phyloP scores from a whole-genome alignment of 108 stramenopile species.

The Cyclostephanos invisitatus region DNA sequence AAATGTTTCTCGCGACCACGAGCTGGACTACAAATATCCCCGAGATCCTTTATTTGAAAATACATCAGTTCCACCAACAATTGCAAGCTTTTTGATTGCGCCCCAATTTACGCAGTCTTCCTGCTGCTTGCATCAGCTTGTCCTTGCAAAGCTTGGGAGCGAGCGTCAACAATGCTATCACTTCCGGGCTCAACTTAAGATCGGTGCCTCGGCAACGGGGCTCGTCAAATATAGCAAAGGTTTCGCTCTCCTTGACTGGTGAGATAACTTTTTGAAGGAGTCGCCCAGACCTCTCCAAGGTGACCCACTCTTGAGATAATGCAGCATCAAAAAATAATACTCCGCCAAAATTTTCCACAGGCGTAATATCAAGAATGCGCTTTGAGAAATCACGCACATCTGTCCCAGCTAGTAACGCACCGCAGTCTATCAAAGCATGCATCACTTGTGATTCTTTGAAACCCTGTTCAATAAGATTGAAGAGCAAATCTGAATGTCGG shows the following conservation, averaged over 20 bases:
- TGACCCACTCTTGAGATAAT: conserved; percentile 41
- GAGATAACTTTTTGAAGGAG: conserved; percentile 37
- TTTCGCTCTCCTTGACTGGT: conserved; percentile 40
- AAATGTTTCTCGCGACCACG: too few species aligned
- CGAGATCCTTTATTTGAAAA: conserved; percentile 24
- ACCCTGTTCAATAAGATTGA: conserved; percentile 4
- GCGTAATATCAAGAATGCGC: conserved; percentile 14
- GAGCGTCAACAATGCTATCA: conserved; percentile 55
- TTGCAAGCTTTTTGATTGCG: conserved; percentile 44
- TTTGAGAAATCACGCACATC: conserved; percentile 25
- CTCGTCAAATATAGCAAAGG: conserved; percentile 65
- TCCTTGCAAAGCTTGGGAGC: conserved; percentile 60
- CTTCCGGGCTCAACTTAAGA: conserved; percentile 52
- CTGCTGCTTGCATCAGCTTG: conserved; percentile 68
- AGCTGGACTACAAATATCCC: too few species aligned
- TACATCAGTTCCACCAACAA: conserved; percentile 50
- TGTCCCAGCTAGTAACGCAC: conserved; percentile 49
- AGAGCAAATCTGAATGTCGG: not conserved
- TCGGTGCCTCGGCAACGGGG: conserved; percentile 63
- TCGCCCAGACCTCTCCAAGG: conserved; percentile 47
- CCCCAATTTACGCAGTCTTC: conserved; percentile 53
- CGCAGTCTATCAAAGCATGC: conserved; percentile 54
- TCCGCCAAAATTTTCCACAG: conserved; percentile 16
- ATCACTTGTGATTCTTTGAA: conserved; percentile 7
- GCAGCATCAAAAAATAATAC: conserved; percentile 34